These are phyloP conservation scores for Odontarrhena argentea DNA, from an alignment of 345 rosid species.

Conservation along the genomic window DNA sequence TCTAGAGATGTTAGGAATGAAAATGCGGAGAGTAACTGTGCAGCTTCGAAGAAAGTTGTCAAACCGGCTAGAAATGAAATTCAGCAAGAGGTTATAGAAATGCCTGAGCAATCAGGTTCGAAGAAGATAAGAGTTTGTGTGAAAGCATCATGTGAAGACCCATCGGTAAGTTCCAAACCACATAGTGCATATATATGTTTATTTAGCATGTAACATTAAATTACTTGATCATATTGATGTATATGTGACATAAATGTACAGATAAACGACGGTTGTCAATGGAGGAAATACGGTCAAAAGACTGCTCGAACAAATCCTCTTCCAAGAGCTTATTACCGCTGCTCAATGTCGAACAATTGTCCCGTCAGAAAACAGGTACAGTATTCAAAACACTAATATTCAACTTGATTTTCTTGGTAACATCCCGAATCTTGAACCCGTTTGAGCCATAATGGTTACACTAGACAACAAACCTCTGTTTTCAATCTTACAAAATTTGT, in stretches of 20 bases:
- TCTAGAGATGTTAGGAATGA: conserved; percentile 33
- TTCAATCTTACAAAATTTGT: background rate
- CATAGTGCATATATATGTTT: background rate
- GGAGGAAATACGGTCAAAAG: conserved; percentile 98
- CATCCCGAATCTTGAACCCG: background rate
- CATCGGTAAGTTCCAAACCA: conserved; percentile 50
- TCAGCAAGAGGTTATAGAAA: conserved; percentile 43
- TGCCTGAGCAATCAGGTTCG: conserved; percentile 44
- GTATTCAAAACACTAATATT: background rate
- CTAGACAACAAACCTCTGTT: background rate
- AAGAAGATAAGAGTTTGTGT: conserved; percentile 89
- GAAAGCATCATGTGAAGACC: conserved; percentile 76
- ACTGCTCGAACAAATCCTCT: conserved; percentile 88
- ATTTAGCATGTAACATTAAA: background rate
- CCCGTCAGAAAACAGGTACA: conserved; percentile 91
- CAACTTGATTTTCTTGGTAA: background rate
- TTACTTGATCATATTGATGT: background rate
- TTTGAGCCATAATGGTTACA: background rate
- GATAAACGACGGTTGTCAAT: conserved; percentile 91
- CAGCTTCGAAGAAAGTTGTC: conserved; percentile 47
- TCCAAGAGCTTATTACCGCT: conserved; percentile 95
- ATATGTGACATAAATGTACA: conserved; percentile 32
- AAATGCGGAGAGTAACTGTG: conserved; percentile 39
- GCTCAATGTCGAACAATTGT: conserved; percentile 62
- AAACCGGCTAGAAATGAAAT: conserved; percentile 51